A percentile compares a stretch with the other conserved stretches of the same genome.
Evolutionary conservation across 768 basidiomycete genomes (phyloP).

Genomic region (Boletus bicolor): DNA sequence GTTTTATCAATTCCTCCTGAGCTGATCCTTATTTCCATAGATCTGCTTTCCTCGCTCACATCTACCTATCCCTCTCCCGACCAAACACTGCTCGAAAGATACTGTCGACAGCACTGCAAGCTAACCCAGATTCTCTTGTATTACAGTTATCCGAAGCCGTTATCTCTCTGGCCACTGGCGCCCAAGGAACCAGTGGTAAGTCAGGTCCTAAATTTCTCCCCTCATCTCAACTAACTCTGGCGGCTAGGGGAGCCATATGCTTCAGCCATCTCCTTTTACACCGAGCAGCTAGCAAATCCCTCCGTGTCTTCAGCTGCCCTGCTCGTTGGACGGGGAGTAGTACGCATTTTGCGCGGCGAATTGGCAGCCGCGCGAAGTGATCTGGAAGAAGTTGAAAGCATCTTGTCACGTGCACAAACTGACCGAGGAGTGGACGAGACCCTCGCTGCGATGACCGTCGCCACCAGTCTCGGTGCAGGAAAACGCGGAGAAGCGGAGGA

Average conservation of each 20-base stretch:
- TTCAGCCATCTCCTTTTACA: conserved; percentile 61
- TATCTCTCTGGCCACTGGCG: conserved; percentile 71
- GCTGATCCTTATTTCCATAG: conserved; percentile 37
- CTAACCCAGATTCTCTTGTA: conserved; percentile 87
- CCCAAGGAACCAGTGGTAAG: conserved; percentile 52
- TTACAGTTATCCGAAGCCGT: conserved; percentile 87
- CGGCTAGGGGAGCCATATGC: conserved; percentile 33
- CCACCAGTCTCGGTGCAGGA: conserved; percentile 51
- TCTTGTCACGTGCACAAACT: conserved; percentile 45
- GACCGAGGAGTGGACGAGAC: conserved; percentile 53
- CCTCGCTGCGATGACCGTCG: conserved; percentile 64
- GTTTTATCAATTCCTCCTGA: neutral
- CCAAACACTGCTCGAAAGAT: conserved; percentile 84
- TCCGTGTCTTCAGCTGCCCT: conserved; percentile 71
- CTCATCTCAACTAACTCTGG: neutral
- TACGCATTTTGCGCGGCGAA: conserved; percentile 75
- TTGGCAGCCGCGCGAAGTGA: conserved; percentile 75
- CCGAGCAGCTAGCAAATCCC: conserved; percentile 80
- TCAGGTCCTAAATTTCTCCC: conserved; percentile 27
- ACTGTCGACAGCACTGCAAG: conserved; percentile 77
- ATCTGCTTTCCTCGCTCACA: conserved; percentile 77
- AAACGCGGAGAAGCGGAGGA: conserved; percentile 66
- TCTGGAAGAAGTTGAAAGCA: conserved; percentile 58
- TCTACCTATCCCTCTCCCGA: conserved; percentile 88
- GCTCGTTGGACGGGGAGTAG: conserved; percentile 75